Conservation (phyloP, 1,284 basidiomycete genomes). For the Marasmius fiardii region DNA sequence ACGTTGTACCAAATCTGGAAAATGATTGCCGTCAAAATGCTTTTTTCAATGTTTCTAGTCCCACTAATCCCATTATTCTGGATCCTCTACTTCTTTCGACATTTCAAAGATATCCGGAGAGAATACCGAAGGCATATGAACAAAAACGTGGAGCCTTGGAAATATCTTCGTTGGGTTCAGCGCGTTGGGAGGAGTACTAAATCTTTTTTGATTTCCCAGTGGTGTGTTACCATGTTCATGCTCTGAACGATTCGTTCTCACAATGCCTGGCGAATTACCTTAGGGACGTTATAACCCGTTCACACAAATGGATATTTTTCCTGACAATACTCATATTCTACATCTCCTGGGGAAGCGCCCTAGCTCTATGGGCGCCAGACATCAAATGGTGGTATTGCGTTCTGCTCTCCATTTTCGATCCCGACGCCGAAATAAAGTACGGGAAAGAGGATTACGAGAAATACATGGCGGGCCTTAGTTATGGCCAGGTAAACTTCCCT, state of each 20-base stretch:
- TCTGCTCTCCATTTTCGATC: not conserved
- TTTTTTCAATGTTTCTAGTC: constrained; percentile 1
- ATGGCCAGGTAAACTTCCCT: constrained; percentile 8
- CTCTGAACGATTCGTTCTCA: not conserved
- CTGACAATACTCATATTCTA: constrained; percentile 8
- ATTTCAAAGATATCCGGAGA: constrained; percentile 11
- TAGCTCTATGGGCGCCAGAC: constrained; percentile 5
- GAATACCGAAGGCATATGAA: constrained; percentile 13
- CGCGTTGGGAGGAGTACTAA: not conserved
- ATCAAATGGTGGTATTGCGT: constrained; percentile 3
- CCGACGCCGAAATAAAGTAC: not conserved
- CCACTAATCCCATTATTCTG: constrained; percentile 4
- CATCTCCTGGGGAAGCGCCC: constrained; percentile 8
- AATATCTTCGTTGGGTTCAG: constrained; percentile 7
- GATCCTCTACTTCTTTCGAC: constrained; percentile 13
- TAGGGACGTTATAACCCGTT: constrained; percentile 13
- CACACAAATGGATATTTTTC: constrained; percentile 12
- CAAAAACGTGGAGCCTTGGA: constrained; percentile 9
- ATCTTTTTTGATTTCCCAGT: constrained; percentile 10
- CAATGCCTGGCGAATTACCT: too few relatives aligned
- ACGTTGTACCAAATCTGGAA: constrained; percentile 2
- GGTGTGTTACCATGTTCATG: not conserved
- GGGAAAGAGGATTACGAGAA: constrained; percentile 4
- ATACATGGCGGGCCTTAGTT: constrained; percentile 9
- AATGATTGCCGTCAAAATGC: not conserved